Evolutionary conservation across 2,329 filamentous ascomycete genomes (phyloP), one percentile per base, ranked within the genome.

Genomic region (Cryphonectria japonica): DNA sequence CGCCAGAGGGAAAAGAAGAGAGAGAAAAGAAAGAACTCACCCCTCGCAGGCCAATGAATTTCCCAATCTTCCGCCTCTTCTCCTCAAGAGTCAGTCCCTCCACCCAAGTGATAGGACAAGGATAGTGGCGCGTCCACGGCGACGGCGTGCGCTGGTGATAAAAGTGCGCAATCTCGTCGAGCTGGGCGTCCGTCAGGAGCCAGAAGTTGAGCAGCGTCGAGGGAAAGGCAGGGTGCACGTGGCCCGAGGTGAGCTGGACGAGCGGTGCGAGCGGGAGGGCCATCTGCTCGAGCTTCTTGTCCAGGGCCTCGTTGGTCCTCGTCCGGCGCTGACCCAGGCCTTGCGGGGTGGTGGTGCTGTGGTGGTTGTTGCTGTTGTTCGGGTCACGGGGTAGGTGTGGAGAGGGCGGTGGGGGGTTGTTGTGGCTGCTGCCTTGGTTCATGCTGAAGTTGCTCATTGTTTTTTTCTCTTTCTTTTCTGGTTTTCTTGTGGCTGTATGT

Each of bases 11-110:
- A 26, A 11, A 43, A 22, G 8, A 34, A 64, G 37, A 34, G 1
- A 26, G 16, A 9, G 46, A 37, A 22, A 34, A 43, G 13, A 34
- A 26, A 63, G n/a, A 50, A 71, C 71, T 71, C 16, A 73, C 71
- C n/a, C 90, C 91, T 66, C 88, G 82, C 70, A 94, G 82, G 16
- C 92, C 92, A 77, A 94, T 93, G 75, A 94, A 94, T 75, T 87
- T 84, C 62, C 92, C 92, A 77, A 94, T 88, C 80, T 90, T 89
- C 73, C 91, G 83, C 73, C 92, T 85, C 84, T 94, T 94, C 78
- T 94, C 86, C 79, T 90, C 87, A 37, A 90, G 78, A 2, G 83
- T 80, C 71, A 89, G 79, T 72, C 84, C 80, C 6, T 80, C 79
- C 1, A 80, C 78, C 92, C 91, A 94, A 68, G 83, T 80, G 77